Percentiles rank a stretch among this genome's conserved stretches.
Evolutionary conservation across 2,329 filamentous ascomycete species (phyloP).

Genomic region (Tympanopsis confertula): DNA sequence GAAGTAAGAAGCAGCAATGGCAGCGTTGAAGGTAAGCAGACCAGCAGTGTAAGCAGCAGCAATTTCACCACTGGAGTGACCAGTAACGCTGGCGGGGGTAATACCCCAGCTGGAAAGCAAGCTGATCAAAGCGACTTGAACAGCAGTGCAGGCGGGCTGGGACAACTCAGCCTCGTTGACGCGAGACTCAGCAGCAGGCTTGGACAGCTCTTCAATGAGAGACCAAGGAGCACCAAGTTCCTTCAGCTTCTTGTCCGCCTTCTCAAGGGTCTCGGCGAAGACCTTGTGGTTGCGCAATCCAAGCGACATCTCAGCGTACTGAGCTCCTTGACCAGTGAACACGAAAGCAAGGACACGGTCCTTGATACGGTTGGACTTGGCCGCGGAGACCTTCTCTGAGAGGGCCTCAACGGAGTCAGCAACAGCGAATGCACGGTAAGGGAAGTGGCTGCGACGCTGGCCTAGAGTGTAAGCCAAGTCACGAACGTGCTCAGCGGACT

Average conservation of each 20-base stretch:
- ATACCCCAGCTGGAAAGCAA: constrained; percentile 30
- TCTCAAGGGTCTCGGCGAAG: constrained; percentile 12
- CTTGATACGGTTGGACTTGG: constrained; percentile 6
- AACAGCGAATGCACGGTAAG: background rate
- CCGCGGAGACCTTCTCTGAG: constrained; percentile 1
- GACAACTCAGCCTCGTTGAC: constrained; percentile 8
- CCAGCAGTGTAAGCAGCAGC: constrained; percentile 31
- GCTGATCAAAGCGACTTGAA: constrained; percentile 33
- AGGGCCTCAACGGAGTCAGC: constrained; percentile 11
- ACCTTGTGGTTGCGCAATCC: constrained; percentile 15
- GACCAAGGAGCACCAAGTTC: constrained; percentile 10
- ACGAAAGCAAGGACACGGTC: constrained; percentile 17
- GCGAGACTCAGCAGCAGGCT: constrained; percentile 10
- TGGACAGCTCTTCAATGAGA: constrained; percentile 6
- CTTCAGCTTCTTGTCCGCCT: constrained; percentile 12
- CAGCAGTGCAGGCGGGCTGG: constrained; percentile 26
- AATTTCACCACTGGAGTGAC: constrained; percentile 37
- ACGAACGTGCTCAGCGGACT: too few species aligned
- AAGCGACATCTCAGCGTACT: constrained; percentile 26
- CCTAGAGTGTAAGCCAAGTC: background rate
- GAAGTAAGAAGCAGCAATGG: constrained; percentile 16
- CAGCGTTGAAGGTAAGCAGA: constrained; percentile 16
- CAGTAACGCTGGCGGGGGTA: constrained; percentile 23
- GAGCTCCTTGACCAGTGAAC: constrained; percentile 29
- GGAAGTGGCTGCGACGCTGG: background rate